Conservation (phyloP, 805 yeast species). For the Dipodascopsis tothii region DNA sequence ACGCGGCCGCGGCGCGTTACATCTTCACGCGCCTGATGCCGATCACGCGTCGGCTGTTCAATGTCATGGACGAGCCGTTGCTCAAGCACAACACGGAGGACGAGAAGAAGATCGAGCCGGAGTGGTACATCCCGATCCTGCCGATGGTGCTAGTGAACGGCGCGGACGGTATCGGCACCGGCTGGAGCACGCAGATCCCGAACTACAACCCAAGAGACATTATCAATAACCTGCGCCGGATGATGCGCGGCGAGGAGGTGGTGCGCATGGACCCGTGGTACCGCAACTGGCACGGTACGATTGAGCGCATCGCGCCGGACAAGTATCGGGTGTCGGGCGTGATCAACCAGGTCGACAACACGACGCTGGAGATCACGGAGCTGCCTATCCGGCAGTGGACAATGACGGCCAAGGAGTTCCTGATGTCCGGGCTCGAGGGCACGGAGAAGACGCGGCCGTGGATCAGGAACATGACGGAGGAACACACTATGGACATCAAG, state of each 20-base stretch:
- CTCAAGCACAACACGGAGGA: conserved; percentile 81
- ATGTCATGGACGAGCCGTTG: conserved; percentile 70
- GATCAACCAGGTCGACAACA: conserved; percentile 72
- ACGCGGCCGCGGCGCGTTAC: conserved; percentile 96
- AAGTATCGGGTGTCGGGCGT: conserved; percentile 71
- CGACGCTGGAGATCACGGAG: conserved; percentile 81
- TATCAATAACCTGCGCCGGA: conserved; percentile 59
- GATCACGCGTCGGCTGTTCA: conserved; percentile 68
- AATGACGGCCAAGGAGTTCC: conserved; percentile 74
- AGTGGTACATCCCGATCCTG: conserved; percentile 86
- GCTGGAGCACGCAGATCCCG: conserved; percentile 94
- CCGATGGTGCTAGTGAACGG: conserved; percentile 96
- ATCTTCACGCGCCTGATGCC: conserved; percentile 78
- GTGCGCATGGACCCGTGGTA: conserved; percentile 85
- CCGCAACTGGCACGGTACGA: conserved; percentile 86
- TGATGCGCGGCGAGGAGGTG: conserved; percentile 67
- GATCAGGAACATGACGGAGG: conserved; percentile 93
- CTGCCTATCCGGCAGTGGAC: conserved; percentile 93
- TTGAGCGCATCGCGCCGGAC: conserved; percentile 57
- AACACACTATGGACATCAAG: conserved; percentile 67
- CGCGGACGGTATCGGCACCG: conserved; percentile 96
- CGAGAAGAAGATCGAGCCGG: conserved; percentile 89
- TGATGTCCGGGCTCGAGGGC: conserved; percentile 66
- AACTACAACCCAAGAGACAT: conserved; percentile 81
- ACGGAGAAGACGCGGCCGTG: conserved; percentile 68